Conservation (phyloP, 2,329 filamentous ascomycete species). For the Penicillium sp. region DNA sequence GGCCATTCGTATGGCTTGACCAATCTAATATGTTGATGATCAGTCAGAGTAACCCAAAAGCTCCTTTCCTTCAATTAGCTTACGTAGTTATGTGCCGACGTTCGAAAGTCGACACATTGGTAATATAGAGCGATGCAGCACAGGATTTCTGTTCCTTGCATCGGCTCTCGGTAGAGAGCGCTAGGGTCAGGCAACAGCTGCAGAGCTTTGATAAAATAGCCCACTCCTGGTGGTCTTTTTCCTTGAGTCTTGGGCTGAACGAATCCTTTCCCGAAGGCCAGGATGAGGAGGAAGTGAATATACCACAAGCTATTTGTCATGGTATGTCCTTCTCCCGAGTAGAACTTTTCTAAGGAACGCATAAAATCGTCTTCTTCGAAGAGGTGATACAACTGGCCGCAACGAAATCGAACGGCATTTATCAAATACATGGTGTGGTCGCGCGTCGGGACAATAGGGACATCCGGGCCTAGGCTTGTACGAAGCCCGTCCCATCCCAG, state of each 20-base stretch:
- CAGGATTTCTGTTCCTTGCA: slow-evolving; percentile 50
- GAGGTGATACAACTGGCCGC: slow-evolving; percentile 51
- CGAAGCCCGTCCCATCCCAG: slow-evolving; percentile 50
- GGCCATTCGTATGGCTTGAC: slow-evolving; percentile 53
- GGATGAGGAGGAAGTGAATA: slow-evolving; percentile 51
- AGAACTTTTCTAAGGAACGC: slow-evolving; percentile 41
- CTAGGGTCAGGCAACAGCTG: slow-evolving; percentile 44
- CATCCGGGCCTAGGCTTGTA: slow-evolving; percentile 29
- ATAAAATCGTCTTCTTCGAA: slow-evolving; percentile 53
- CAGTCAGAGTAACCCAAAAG: slow-evolving; percentile 45
- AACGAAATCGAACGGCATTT: slow-evolving; percentile 55
- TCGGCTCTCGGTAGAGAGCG: slow-evolving; percentile 43
- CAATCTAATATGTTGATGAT: slow-evolving; percentile 42
- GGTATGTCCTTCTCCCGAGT: slow-evolving; percentile 32
- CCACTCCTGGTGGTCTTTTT: slow-evolving; percentile 45
- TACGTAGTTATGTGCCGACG: slow-evolving; percentile 50
- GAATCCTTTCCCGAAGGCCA: slow-evolving; percentile 56
- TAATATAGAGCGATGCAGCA: slow-evolving; percentile 50
- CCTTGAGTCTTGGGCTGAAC: slow-evolving; percentile 39
- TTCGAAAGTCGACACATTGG: slow-evolving; percentile 50
- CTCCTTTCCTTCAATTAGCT: slow-evolving; percentile 42
- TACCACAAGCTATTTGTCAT: slow-evolving; percentile 44
- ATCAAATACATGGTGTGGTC: slow-evolving; percentile 53
- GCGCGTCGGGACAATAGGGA: slow-evolving; percentile 43
- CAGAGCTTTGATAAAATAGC: slow-evolving; percentile 47